Evolutionary conservation across 805 yeast species (phyloP).

Genomic region (Debaryomyces hansenii): DNA sequence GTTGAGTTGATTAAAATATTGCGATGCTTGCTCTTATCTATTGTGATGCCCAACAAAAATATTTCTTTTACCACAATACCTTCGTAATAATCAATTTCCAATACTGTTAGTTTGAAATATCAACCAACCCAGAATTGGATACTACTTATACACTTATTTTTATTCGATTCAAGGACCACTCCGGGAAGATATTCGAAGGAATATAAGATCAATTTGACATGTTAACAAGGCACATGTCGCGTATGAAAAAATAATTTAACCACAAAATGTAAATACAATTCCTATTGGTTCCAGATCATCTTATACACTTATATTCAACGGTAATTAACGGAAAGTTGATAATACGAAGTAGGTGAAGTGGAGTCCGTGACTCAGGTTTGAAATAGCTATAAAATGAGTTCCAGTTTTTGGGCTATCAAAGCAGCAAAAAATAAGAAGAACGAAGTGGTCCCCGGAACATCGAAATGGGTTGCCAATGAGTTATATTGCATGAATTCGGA

Average conservation of each 20-base stretch:
- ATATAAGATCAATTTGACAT: no score
- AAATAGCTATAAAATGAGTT: constrained; percentile 5
- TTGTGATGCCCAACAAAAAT: no score
- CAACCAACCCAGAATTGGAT: no score
- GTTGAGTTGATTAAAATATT: no score
- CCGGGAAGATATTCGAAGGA: no score
- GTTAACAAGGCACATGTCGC: background rate
- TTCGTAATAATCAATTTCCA: no score
- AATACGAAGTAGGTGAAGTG: background rate
- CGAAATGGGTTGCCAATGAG: constrained; percentile 51
- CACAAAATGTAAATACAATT: background rate
- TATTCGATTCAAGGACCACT: no score
- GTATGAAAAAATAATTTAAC: background rate
- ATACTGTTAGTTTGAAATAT: no score
- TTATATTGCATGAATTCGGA: constrained; percentile 28
- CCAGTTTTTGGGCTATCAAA: constrained; percentile 32
- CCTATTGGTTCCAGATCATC: background rate
- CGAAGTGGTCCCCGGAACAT: constrained; percentile 49
- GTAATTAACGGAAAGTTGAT: background rate
- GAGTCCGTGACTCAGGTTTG: background rate
- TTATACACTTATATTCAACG: background rate
- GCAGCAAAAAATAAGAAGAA: constrained; percentile 27
- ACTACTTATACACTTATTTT: no score
- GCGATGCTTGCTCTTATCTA: no score
- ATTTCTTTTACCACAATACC: no score